Conservation (phyloP, 805 yeast genomes). For the Ogataea nitratoaversa region DNA sequence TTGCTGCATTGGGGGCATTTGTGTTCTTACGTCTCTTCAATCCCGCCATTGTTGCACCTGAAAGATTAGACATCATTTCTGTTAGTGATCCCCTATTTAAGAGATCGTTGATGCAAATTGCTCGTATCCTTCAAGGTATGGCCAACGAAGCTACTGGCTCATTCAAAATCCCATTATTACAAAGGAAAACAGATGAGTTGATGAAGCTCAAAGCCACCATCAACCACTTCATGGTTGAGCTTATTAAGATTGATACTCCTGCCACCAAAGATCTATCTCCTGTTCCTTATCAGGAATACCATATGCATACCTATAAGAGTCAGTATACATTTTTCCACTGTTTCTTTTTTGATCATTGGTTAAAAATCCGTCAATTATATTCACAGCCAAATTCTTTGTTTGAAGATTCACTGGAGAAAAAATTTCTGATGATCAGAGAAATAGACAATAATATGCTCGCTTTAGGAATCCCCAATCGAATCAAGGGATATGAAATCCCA, state of each 20-base stretch:
- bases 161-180: conserved; percentile 56
- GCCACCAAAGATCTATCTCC: conserved; percentile 3
- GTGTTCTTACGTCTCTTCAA: conserved; percentile 75
- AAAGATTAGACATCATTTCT: conserved; percentile 36
- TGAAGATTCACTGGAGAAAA: conserved; percentile 13
- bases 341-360: conserved; percentile 48
- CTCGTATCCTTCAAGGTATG: conserved; percentile 79
- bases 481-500: conserved; percentile 54
- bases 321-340: conserved; percentile 39
- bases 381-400: conserved; percentile 12
- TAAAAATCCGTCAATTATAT: conserved; percentile 22
- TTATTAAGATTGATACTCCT: conserved; percentile 16
- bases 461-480: conserved; percentile 58
- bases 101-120: conserved; percentile 70
- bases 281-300: conserved; percentile 10
- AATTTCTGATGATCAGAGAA: conserved; percentile 29
- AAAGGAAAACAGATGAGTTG: conserved; percentile 38
- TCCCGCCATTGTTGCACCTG: conserved; percentile 91
- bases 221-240: conserved; percentile 36
- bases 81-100: conserved; percentile 29
- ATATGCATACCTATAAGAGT: conserved; percentile 26
- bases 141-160: conserved; percentile 75
- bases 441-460: conserved; percentile 45
- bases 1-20: conserved; percentile 80
- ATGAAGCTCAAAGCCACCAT: conserved; percentile 36